Conservation (phyloP, 768 basidiomycete genomes). For the Russula ochroleuca region DNA sequence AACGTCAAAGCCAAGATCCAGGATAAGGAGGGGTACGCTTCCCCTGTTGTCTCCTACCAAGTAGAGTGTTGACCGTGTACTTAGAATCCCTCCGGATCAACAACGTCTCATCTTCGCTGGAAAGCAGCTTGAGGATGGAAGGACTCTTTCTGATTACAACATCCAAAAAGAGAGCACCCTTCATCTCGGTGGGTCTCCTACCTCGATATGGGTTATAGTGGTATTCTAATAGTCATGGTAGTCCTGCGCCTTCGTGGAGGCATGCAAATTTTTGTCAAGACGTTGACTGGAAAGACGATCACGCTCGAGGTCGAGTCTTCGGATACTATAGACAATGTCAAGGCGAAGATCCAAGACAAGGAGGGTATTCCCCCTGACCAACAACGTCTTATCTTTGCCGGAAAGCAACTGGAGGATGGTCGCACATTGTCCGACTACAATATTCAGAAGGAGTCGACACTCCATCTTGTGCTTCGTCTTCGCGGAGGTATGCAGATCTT, state of each 20-base stretch:
- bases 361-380: slow-evolving; percentile 87
- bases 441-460: slow-evolving; percentile 94
- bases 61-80: not conserved
- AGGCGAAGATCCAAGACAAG: slow-evolving; percentile 84
- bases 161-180: slow-evolving; percentile 63
- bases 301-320: slow-evolving; percentile 83
- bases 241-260: slow-evolving; percentile 43
- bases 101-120: slow-evolving; percentile 79
- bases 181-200: slow-evolving; percentile 46
- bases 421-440: slow-evolving; percentile 87
- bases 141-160: slow-evolving; percentile 66
- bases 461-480: slow-evolving; percentile 87
- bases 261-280: slow-evolving; percentile 90
- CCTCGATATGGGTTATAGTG: slow-evolving; percentile 38
- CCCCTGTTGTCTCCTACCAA: too few species aligned
- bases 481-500: slow-evolving; percentile 88
- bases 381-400: slow-evolving; percentile 94
- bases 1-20: slow-evolving; percentile 81
- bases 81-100: slow-evolving; percentile 70
- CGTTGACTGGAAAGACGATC: slow-evolving; percentile 85
- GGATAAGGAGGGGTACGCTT: slow-evolving; percentile 74
- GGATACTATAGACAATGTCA: slow-evolving; percentile 72
- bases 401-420: slow-evolving; percentile 93
- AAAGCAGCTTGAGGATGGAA: slow-evolving; percentile 80
- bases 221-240: slow-evolving; percentile 38